phyloP scores from a whole-genome alignment of 805 yeast species.

The Teunomyces barrocoloradensis region DNA sequence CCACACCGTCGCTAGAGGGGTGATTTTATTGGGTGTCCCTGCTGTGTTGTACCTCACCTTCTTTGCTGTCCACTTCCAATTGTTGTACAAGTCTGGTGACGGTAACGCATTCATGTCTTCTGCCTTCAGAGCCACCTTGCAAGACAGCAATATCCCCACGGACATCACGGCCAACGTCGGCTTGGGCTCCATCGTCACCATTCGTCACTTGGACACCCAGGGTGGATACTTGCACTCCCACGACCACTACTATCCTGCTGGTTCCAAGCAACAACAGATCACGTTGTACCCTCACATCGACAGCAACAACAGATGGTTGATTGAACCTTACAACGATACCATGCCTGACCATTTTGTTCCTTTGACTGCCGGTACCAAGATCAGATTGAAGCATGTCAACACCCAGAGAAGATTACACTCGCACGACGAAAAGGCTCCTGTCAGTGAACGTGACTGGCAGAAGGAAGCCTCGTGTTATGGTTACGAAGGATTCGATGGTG shows the following conservation, averaged over 20 bases:
- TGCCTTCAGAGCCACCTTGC: conserved; percentile 64
- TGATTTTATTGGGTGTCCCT: conserved; percentile 58
- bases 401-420: conserved; percentile 73
- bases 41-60: conserved; percentile 50
- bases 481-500: conserved; percentile 72
- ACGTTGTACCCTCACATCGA: conserved; percentile 80
- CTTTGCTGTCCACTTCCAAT: conserved; percentile 62
- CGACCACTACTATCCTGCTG: conserved; percentile 64
- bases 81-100: conserved; percentile 61
- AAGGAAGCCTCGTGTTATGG: conserved; percentile 81
- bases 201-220: conserved; percentile 66
- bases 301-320: conserved; percentile 66
- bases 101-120: conserved; percentile 72
- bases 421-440: conserved; percentile 80
- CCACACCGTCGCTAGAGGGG: conserved; percentile 52
- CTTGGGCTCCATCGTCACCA: conserved; percentile 61
- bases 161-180: conserved; percentile 67
- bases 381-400: conserved; percentile 59
- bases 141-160: conserved; percentile 58
- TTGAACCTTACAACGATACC: conserved; percentile 65
- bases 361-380: conserved; percentile 64
- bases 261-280: conserved; percentile 81
- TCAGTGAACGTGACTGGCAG: conserved; percentile 77
- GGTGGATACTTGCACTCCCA: conserved; percentile 89
- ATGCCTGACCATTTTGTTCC: conserved; percentile 58